Evolutionary conservation across 2,329 filamentous ascomycete genomes (phyloP), one percentile per base, ranked within the genome.

Genomic region (Rutstroemia sp.): DNA sequence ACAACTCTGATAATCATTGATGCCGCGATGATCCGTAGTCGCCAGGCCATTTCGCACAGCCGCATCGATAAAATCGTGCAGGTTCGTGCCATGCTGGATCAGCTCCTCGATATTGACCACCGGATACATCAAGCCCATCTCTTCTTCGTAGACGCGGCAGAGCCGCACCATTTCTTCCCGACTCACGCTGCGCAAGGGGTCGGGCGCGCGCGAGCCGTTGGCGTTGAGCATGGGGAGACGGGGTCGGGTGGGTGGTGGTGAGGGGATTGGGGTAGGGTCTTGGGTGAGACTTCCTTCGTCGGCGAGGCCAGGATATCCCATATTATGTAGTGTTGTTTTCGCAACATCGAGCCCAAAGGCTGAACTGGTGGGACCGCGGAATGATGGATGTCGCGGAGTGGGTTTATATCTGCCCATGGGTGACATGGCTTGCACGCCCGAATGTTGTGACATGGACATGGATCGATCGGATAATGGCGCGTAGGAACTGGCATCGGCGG

Each of bases 121-220:
- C 0, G 92, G 92, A 69, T 95, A 96, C 90, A 96, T 95, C 65
- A 92, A 81, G 45, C 90, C 90, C 65, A 95, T 86, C 69, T 96
- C 92, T 65, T 96, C 91, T 63, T 95, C 88, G 67, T 94, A 92
- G 0, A 95, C 76, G 14, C 82, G 79, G 62, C 89, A 90, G 14
- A 96, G 73, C 1, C 90, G 82, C 19, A 92, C 71, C 65, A 94
- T 89, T 67, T 96, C 91, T 38, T 91, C 83, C 65, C 86, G 85
- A 54, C 81, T 81, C 49, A 95, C 81, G 7, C 84, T 78, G 82
- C 90, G 92, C 27, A 97, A 80, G 0, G 91, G 90, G 67, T 96
- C 92, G 65, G 86, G 78, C 59, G 74, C 74, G 65, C 85, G 78
- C 59, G 74, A 73, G 2, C 52, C 66, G 23, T 56, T 57, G 2